A percentile compares a stretch with the other conserved stretches of the same genome.
Evolutionary conservation across 306 rosid species (phyloP).

Genomic region (Pterocarpus macrocarpus): DNA sequence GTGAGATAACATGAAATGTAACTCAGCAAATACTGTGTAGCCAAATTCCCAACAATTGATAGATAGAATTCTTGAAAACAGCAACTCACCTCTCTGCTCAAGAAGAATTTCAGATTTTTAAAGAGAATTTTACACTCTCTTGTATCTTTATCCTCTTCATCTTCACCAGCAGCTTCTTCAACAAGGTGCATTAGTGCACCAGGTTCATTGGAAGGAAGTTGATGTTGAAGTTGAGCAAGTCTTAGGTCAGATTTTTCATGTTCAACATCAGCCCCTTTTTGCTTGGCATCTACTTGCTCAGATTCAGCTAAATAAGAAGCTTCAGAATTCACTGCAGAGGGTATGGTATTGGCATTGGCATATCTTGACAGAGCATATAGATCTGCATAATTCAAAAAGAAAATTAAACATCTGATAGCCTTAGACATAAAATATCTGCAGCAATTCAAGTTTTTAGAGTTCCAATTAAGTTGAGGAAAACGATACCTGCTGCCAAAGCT

Average conservation of each 20-base stretch:
- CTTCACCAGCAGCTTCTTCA: constrained; percentile 66
- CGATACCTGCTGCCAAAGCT: constrained; percentile 80
- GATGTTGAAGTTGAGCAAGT: constrained; percentile 96
- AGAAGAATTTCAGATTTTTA: constrained; percentile 78
- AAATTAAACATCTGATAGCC: not conserved
- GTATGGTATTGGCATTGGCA: constrained; percentile 57
- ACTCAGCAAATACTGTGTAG: not conserved
- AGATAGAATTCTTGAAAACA: not conserved
- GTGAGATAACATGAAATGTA: not conserved
- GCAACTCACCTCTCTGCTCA: constrained; percentile 87
- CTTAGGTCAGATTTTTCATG: constrained; percentile 76
- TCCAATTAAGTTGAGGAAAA: not conserved
- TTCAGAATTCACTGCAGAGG: constrained; percentile 57
- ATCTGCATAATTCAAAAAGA: constrained; percentile 58
- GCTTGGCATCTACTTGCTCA: constrained; percentile 55
- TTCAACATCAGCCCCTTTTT: constrained; percentile 45
- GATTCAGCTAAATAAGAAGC: constrained; percentile 57
- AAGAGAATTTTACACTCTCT: constrained; percentile 78
- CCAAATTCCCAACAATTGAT: not conserved
- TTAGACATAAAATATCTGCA: not conserved
- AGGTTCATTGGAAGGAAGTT: constrained; percentile 88
- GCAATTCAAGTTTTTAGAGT: constrained; percentile 23
- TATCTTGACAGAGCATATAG: constrained; percentile 84
- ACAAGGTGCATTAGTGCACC: constrained; percentile 89
- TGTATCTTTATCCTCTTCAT: constrained; percentile 84